A percentile compares a stretch with the other conserved stretches of the same genome.
phyloP scores from a whole-genome alignment of 371 early-diverging fungal genomes.

The Aphelidium insulamus region DNA sequence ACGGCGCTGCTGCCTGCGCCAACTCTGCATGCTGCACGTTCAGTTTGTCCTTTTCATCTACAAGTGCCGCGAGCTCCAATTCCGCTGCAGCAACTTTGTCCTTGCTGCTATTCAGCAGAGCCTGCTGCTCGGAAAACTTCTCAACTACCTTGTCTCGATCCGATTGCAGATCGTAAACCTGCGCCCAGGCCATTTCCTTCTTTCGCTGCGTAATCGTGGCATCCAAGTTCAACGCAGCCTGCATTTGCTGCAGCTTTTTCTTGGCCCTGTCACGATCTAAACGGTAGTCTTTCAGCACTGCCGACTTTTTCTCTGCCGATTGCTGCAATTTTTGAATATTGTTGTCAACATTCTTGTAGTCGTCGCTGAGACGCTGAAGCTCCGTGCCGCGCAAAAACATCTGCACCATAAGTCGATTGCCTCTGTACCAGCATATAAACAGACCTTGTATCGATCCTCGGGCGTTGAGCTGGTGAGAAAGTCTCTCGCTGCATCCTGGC shows the following conservation, averaged over 20 bases:
- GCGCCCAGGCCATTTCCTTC: constrained; percentile 53
- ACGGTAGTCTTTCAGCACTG: no score
- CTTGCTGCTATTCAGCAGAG: constrained; percentile 5
- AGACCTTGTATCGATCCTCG: constrained; percentile 57
- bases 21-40: constrained; percentile 1
- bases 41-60: constrained; percentile 2
- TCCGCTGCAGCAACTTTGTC: constrained; percentile 1
- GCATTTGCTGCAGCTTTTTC: constrained; percentile 29
- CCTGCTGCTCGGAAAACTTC: constrained; percentile 12
- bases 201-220: constrained; percentile 26
- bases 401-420: constrained; percentile 3
- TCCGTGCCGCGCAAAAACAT: constrained; percentile 75
- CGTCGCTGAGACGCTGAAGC: constrained; percentile 42
- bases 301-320: no score
- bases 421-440: not conserved
- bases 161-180: constrained; percentile 25
- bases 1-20: constrained; percentile 2
- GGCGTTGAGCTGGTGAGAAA: constrained; percentile 60
- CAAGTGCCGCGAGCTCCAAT: constrained; percentile 4
- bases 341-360: constrained; percentile 42
- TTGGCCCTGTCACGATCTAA: constrained; percentile 25
- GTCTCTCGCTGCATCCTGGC: constrained; percentile 76
- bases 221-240: constrained; percentile 34
- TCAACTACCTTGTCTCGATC: constrained; percentile 17
- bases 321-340: constrained; percentile 32